Evolutionary conservation across 1,139 yeast species (phyloP).

Genomic region (Blastobotrys arbuscula): DNA sequence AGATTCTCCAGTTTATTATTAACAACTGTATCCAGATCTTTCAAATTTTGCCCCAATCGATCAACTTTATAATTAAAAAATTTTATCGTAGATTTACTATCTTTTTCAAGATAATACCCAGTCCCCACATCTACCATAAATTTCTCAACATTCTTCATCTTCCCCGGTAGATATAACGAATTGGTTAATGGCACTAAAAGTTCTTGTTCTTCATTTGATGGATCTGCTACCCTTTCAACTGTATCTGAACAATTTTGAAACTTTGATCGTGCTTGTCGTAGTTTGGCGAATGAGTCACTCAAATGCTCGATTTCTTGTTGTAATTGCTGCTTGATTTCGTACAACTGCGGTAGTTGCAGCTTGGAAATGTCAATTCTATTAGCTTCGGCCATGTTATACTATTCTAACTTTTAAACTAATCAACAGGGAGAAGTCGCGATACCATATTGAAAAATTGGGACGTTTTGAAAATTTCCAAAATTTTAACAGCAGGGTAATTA

Average conservation of each 20-base stretch:
- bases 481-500: too few species aligned
- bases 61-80: conserved; percentile 72
- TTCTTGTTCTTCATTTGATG: conserved; percentile 42
- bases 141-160: conserved; percentile 52
- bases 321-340: conserved; percentile 76
- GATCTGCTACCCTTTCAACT: conserved; percentile 51
- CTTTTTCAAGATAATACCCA: conserved; percentile 86
- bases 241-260: conserved; percentile 76
- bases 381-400: conserved; percentile 1
- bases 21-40: conserved; percentile 68
- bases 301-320: conserved; percentile 85
- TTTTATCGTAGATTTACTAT: conserved; percentile 48
- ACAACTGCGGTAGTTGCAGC: conserved; percentile 76
- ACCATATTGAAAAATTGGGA: too few species aligned
- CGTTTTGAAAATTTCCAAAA: too few species aligned
- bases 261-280: conserved; percentile 76
- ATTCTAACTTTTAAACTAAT: neutral
- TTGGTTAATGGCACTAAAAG: conserved; percentile 83
- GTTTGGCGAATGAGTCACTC: conserved; percentile 75
- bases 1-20: conserved; percentile 31
- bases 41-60: conserved; percentile 67
- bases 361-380: conserved; percentile 50
- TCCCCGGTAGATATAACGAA: conserved; percentile 86
- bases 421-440: too few species aligned
- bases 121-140: conserved; percentile 95